Percentiles rank a stretch among this genome's conserved stretches.
phyloP scores from a whole-genome alignment of 2,329 filamentous ascomycete genomes.

The Chaetomium globosum region DNA sequence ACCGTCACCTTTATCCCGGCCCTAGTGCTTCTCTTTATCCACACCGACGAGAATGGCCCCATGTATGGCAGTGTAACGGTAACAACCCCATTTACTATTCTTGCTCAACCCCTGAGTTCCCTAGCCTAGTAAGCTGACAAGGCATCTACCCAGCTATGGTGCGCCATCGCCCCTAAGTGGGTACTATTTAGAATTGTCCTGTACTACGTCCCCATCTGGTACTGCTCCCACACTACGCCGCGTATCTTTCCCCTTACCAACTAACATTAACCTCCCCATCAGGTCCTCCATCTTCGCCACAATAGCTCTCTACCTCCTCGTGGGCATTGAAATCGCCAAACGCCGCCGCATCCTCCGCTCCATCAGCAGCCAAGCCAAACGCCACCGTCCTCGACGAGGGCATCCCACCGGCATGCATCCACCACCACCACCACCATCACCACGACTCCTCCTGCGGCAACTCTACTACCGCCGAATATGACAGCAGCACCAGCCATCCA shows the following conservation, averaged over 20 bases:
- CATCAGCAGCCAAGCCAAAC: slow-evolving; percentile 34
- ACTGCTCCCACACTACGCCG: not conserved
- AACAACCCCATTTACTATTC: slow-evolving; percentile 17
- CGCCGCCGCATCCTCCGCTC: slow-evolving; percentile 41
- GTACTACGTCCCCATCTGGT: slow-evolving; percentile 42
- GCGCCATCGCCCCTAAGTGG: slow-evolving; percentile 45
- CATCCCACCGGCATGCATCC: slow-evolving; percentile 25
- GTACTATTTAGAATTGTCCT: slow-evolving; percentile 42
- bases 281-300: slow-evolving; percentile 41
- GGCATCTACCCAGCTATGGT: slow-evolving; percentile 41
- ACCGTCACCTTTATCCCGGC: slow-evolving; percentile 42
- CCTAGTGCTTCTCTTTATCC: slow-evolving; percentile 42
- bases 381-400: slow-evolving; percentile 37
- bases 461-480: slow-evolving; percentile 16
- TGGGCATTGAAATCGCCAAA: slow-evolving; percentile 42
- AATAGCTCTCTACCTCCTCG: slow-evolving; percentile 50
- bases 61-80: slow-evolving; percentile 45
- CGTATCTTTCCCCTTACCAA: not conserved
- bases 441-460: slow-evolving; percentile 22
- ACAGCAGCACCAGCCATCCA: not conserved
- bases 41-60: slow-evolving; percentile 39
- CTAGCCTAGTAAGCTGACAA: not conserved
- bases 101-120: not conserved
- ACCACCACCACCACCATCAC: not conserved
- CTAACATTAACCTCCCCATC: not conserved